phyloP scores from a whole-genome alignment of 169 alveolate species.

The Babesia sp. region DNA sequence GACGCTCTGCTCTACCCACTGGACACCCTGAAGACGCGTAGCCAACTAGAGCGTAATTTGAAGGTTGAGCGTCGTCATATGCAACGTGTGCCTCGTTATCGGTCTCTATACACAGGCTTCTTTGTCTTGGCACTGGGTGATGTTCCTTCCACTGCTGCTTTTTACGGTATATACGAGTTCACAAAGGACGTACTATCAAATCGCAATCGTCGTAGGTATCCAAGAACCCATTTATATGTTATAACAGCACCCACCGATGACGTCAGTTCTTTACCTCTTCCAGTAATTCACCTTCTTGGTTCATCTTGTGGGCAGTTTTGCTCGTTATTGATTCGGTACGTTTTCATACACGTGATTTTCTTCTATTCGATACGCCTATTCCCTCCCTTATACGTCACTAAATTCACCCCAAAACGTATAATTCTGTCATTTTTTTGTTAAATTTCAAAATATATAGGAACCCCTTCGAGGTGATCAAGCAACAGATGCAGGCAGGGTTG shows the following conservation, averaged over 20 bases:
- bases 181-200: conserved; percentile 66
- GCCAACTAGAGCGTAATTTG: conserved; percentile 62
- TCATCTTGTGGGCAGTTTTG: conserved; percentile 60
- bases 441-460: conserved; percentile 64
- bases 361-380: no score
- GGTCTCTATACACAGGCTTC: conserved; percentile 71
- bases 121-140: conserved; percentile 70
- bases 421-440: no score
- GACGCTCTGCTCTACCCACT: conserved; percentile 78
- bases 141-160: conserved; percentile 77
- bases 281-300: conserved; percentile 49
- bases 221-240: not conserved
- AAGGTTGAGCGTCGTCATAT: conserved; percentile 35
- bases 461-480: conserved; percentile 91
- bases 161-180: conserved; percentile 76
- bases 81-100: conserved; percentile 14
- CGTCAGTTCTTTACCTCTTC: conserved; percentile 36
- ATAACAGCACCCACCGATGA: not conserved
- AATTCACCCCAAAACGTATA: no score
- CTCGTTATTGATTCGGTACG: conserved; percentile 51
- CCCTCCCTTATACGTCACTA: no score
- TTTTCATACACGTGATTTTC: not conserved
- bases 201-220: conserved; percentile 12
- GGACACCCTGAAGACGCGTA: conserved; percentile 76
- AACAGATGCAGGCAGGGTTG: conserved; percentile 85